Evolutionary conservation across 2,329 filamentous ascomycete genomes (phyloP).

Genomic region (Colletotrichum trifolii): DNA sequence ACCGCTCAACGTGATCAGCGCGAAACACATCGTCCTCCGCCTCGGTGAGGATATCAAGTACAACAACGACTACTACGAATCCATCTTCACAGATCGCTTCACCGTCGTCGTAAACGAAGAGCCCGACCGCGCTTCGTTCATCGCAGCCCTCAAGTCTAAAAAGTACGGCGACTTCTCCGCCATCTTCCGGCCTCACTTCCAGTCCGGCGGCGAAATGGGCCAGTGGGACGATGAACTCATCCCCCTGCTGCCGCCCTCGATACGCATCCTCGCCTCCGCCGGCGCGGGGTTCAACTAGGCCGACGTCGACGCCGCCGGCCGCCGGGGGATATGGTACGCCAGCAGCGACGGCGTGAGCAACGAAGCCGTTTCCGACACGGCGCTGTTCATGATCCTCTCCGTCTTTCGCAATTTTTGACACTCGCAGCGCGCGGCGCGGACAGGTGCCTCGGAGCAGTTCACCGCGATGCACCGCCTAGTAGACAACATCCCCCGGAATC

Average conservation of each 20-base stretch:
- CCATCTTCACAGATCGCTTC: slow-evolving; percentile 52
- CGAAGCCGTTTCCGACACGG: slow-evolving; percentile 56
- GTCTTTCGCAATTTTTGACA: slow-evolving; percentile 63
- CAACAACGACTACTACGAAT: slow-evolving; percentile 54
- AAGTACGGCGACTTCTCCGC: slow-evolving; percentile 48
- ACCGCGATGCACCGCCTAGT: slow-evolving; percentile 54
- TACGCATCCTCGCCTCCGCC: slow-evolving; percentile 69
- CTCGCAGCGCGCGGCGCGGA: slow-evolving; percentile 58
- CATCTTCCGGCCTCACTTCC: slow-evolving; percentile 68
- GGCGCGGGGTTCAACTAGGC: slow-evolving; percentile 74
- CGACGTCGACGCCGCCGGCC: slow-evolving; percentile 59
- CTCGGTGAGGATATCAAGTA: slow-evolving; percentile 60
- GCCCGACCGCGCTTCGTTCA: slow-evolving; percentile 51
- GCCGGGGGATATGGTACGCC: slow-evolving; percentile 53
- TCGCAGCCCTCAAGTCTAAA: slow-evolving; percentile 51
- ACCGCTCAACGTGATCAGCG: slow-evolving; percentile 8
- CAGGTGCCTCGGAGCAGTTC: slow-evolving; percentile 51
- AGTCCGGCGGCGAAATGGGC: slow-evolving; percentile 72
- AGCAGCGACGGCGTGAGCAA: slow-evolving; percentile 55
- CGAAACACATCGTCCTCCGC: slow-evolving; percentile 52
- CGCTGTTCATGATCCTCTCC: slow-evolving; percentile 54
- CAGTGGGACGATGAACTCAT: slow-evolving; percentile 70
- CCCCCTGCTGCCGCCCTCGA: slow-evolving; percentile 59
- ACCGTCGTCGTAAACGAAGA: slow-evolving; percentile 52
- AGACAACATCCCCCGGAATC: slow-evolving; percentile 60